These are phyloP conservation scores for Saccharomycodes ludwigii DNA, from an alignment of 805 yeast species.

Conservation along the genomic window DNA sequence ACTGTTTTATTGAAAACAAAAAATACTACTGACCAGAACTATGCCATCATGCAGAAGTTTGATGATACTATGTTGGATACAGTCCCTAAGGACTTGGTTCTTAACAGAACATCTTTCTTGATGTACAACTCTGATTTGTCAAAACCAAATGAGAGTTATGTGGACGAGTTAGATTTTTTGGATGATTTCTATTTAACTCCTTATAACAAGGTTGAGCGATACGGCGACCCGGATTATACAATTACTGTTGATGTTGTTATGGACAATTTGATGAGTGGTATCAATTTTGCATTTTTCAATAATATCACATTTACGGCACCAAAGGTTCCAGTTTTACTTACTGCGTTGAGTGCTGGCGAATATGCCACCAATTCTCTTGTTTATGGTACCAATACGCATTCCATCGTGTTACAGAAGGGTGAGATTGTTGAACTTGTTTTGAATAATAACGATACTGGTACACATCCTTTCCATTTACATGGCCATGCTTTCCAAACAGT, in stretches of 20 bases:
- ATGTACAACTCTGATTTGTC: conserved; percentile 38
- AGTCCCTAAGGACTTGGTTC: conserved; percentile 47
- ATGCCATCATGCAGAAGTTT: conserved; percentile 68
- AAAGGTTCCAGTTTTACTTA: conserved; percentile 72
- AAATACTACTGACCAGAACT: conserved; percentile 49
- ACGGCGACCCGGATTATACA: conserved; percentile 55
- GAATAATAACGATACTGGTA: conserved; percentile 83
- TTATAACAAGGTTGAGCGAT: conserved; percentile 36
- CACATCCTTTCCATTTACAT: conserved; percentile 95
- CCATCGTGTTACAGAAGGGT: conserved; percentile 47
- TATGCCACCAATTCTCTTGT: conserved; percentile 37
- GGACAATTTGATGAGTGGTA: conserved; percentile 79
- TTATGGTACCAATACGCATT: conserved; percentile 71
- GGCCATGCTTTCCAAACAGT: conserved; percentile 77
- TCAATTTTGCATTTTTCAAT: conserved; percentile 94
- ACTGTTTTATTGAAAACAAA: conserved; percentile 69
- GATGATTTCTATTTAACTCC: conserved; percentile 80
- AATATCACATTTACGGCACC: conserved; percentile 68
- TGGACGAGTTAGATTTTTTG: conserved; percentile 39
- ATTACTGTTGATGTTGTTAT: conserved; percentile 65
- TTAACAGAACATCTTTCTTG: conserved; percentile 69
- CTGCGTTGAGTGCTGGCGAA: conserved; percentile 66
- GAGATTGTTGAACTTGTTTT: conserved; percentile 65
- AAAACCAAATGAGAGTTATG: conserved; percentile 27
- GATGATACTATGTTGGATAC: conserved; percentile 78